Conservation (phyloP, 352 stramenopile genomes). For the Phytophthora quininea region DNA sequence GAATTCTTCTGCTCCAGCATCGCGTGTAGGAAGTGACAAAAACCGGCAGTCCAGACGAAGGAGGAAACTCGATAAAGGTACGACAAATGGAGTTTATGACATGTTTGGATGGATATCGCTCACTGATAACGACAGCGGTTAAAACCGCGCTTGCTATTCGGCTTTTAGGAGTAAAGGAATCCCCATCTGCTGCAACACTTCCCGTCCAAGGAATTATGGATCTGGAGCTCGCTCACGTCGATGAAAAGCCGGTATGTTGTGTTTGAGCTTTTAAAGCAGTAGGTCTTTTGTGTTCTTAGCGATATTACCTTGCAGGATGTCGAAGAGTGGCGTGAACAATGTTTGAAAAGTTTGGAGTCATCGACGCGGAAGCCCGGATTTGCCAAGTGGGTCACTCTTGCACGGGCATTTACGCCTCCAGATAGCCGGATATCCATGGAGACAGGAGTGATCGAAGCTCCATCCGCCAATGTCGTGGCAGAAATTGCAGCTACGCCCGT, state of each 20-base stretch:
- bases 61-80: slow-evolving; percentile 19
- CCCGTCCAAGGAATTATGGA: slow-evolving; percentile 14
- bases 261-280: not conserved
- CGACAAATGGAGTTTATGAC: not conserved
- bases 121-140: not conserved
- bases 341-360: slow-evolving; percentile 39
- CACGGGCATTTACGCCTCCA: slow-evolving; percentile 38
- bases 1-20: slow-evolving; percentile 21
- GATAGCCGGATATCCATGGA: slow-evolving; percentile 29
- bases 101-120: not conserved
- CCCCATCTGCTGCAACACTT: not conserved
- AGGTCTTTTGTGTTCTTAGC: not conserved
- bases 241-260: slow-evolving; percentile 27
- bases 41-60: slow-evolving; percentile 9
- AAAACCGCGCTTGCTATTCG: slow-evolving; percentile 4
- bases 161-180: not conserved
- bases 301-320: slow-evolving; percentile 29
- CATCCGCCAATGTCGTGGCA: slow-evolving; percentile 17
- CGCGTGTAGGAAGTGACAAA: slow-evolving; percentile 23
- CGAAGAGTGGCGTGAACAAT: slow-evolving; percentile 45
- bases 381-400: slow-evolving; percentile 46
- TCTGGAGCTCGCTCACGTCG: slow-evolving; percentile 1
- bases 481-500: slow-evolving; percentile 23
- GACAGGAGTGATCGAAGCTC: slow-evolving; percentile 27
- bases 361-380: slow-evolving; percentile 39